These are phyloP conservation scores for Solanum habrochaites DNA, from an alignment of 257 asterid species.

Conservation along the genomic window DNA sequence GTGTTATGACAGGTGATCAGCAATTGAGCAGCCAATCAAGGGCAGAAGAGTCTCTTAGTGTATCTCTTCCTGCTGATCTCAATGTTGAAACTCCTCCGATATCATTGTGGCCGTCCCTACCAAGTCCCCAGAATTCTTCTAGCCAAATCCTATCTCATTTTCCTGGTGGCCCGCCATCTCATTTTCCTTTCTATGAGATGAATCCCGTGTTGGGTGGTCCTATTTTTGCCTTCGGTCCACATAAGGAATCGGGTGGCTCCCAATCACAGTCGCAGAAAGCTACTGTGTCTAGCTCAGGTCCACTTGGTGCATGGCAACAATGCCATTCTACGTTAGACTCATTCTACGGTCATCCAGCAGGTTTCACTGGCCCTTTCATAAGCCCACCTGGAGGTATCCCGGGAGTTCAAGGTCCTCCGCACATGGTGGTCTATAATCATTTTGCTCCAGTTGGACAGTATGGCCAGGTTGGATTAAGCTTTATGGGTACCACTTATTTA, in stretches of 20 bases:
- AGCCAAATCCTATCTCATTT: constrained; percentile 76
- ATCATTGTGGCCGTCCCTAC: constrained; percentile 80
- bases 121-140: constrained; percentile 74
- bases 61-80: constrained; percentile 96
- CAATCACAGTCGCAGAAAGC: constrained; percentile 62
- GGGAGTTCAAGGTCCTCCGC: constrained; percentile 91
- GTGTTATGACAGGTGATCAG: constrained; percentile 43
- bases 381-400: constrained; percentile 73
- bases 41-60: constrained; percentile 66
- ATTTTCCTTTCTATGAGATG: constrained; percentile 88
- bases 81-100: constrained; percentile 87
- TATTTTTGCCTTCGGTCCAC: constrained; percentile 66
- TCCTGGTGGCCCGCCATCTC: constrained; percentile 78
- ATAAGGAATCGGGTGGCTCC: constrained; percentile 54
- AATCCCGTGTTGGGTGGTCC: constrained; percentile 85
- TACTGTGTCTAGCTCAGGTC: constrained; percentile 46
- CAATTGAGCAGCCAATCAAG: constrained; percentile 44
- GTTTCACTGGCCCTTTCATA: constrained; percentile 68
- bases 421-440: constrained; percentile 96
- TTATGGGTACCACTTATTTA: constrained; percentile 88
- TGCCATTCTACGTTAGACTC: constrained; percentile 82
- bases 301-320: constrained; percentile 80
- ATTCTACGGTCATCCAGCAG: constrained; percentile 73
- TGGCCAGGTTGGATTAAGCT: constrained; percentile 96
- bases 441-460: constrained; percentile 96